A percentile compares a stretch with the other conserved stretches of the same genome.
Conservation (phyloP, 441 rosid species). For the Eruca vesicaria region DNA sequence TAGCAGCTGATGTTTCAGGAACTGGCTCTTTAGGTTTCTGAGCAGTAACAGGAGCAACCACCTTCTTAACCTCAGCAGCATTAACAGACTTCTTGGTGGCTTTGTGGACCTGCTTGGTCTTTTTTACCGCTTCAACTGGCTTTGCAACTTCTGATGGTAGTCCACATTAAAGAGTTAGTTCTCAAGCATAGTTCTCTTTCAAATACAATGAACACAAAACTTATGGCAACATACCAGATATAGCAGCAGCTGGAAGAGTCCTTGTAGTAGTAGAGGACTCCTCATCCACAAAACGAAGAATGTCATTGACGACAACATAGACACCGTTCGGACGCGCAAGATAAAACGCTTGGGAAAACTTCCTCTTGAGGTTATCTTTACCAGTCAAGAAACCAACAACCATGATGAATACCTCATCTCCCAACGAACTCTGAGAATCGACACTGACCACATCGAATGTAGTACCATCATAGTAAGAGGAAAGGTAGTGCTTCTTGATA, state of each 20-base stretch:
- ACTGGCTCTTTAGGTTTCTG: conserved; percentile 27
- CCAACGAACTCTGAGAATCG: conserved; percentile 47
- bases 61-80: conserved; percentile 2
- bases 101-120: conserved; percentile 17
- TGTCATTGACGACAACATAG: conserved; percentile 51
- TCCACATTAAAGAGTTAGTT: background rate
- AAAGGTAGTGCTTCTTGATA: conserved; percentile 44
- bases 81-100: conserved; percentile 5
- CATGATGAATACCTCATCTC: conserved; percentile 40
- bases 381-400: conserved; percentile 51
- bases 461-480: conserved; percentile 33
- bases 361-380: conserved; percentile 39
- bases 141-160: conserved; percentile 25
- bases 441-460: conserved; percentile 39
- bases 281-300: conserved; percentile 48
- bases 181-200: background rate
- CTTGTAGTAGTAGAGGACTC: conserved; percentile 17
- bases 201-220: background rate
- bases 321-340: conserved; percentile 24
- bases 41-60: conserved; percentile 9
- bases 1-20: conserved; percentile 33
- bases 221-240: conserved; percentile 38
- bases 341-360: conserved; percentile 51
- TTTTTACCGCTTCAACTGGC: conserved; percentile 23
- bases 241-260: conserved; percentile 29